Percentiles rank a stretch among this genome's conserved stretches.
Conservation (phyloP, 192 early-diverging fungal species). For the Chytriomyces sp. region DNA sequence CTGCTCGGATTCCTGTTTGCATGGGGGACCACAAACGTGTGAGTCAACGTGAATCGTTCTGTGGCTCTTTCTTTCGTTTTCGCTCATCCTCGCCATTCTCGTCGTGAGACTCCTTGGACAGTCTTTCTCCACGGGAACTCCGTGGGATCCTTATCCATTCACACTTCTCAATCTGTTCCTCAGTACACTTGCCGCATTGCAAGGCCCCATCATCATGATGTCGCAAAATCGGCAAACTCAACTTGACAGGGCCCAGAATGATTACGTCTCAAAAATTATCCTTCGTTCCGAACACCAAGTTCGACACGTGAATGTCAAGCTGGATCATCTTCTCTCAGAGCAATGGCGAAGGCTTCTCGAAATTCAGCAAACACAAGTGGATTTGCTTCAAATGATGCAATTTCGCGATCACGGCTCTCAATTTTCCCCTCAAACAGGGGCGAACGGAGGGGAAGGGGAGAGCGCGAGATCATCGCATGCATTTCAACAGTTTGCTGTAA, state of each 20-base stretch:
- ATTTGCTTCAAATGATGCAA: conserved; percentile 45
- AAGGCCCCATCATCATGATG: conserved; percentile 62
- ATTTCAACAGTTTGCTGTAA: too few relatives aligned
- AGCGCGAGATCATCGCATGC: too few relatives aligned
- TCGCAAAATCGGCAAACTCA: conserved; percentile 52
- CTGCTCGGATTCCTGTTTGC: conserved; percentile 38
- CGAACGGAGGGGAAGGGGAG: background rate
- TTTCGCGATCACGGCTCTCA: background rate
- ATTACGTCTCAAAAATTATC: conserved; percentile 45
- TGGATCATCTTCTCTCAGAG: conserved; percentile 49
- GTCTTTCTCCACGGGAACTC: conserved; percentile 7
- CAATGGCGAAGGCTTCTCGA: conserved; percentile 56
- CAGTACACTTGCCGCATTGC: conserved; percentile 47
- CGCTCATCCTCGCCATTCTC: background rate
- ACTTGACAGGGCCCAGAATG: conserved; percentile 42
- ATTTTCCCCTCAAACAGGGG: background rate
- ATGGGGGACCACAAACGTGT: conserved; percentile 41
- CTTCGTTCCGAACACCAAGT: conserved; percentile 50
- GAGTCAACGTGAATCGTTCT: background rate
- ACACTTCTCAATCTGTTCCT: conserved; percentile 55
- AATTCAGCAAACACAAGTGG: conserved; percentile 53
- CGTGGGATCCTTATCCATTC: conserved; percentile 54
- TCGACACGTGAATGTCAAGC: conserved; percentile 52
- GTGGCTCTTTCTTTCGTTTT: conserved; percentile 7
- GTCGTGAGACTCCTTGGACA: background rate